Base-by-base conservation (phyloP, 108 stramenopile species). In the Cyclotella kingstonii region DNA sequence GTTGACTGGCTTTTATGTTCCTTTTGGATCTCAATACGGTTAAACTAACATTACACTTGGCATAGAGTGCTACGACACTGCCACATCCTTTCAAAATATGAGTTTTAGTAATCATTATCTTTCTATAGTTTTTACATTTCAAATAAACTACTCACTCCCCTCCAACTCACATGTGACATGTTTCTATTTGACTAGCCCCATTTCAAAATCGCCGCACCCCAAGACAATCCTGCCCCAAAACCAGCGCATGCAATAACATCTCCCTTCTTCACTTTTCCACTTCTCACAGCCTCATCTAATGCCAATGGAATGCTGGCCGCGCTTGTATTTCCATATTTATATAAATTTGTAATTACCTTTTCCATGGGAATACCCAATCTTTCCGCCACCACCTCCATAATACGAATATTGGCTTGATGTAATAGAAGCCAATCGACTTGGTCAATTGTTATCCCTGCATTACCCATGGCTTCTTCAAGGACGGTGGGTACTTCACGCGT, bases 391-490 rank as follows among this genome's bases (percentile, higher is more conserved):
- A 81, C 66, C 56, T 98, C 96, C 95, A 98, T 97, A 60, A 98
- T 98, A 10, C 97, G 91, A 58, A 97, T 95, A 70, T 98, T 98
- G 48, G 97, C 97, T 71, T 95, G 97, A 79, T 98, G 97, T 21
- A 98, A 78, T 33, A 98, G 65, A 5, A 98, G 79, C 70, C 79
- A 84, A 83, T 98, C 97, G 19, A 98, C 86, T 39, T 98, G 83
- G 39, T 95, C 96, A 0, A 92, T 81, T 17, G 80, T 81, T 63
- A 98, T 70, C 17, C 82, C 90, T 12, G 96, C 95, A 12, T 87
- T 72, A 6, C 83, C 93, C 53, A 98, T 68, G 4, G 96, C 94
- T 56, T 98, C 95, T 30, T 78, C 44, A 10, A 98, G 53, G 29
- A 98, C 97, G 14, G 49, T 67, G 59, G 97, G 97, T 18, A 98